Conservation (phyloP, 2,329 filamentous ascomycete species). For the Coniochaeta sp. region DNA sequence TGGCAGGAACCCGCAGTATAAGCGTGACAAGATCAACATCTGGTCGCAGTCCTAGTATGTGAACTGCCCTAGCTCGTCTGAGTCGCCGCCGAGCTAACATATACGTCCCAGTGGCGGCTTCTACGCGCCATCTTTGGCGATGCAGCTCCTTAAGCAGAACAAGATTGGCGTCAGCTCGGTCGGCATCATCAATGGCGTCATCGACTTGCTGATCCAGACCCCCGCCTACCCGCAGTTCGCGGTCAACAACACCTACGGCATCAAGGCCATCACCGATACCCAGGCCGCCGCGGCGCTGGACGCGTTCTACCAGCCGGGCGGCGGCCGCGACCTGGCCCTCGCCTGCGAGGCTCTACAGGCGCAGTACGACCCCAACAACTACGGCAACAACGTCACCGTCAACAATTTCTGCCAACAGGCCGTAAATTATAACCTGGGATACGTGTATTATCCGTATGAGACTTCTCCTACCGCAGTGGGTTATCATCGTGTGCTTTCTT, state of each 20-base stretch:
- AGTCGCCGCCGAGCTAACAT: background rate
- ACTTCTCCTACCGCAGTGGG: constrained; percentile 6
- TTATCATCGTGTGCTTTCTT: background rate
- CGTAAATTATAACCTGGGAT: constrained; percentile 2
- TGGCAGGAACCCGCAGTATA: constrained; percentile 39
- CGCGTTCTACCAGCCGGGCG: constrained; percentile 33
- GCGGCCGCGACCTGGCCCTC: constrained; percentile 41
- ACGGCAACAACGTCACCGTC: constrained; percentile 9
- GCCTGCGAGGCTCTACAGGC: constrained; percentile 33
- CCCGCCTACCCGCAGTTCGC: constrained; percentile 12
- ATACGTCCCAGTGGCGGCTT: constrained; percentile 23
- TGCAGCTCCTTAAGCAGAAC: background rate
- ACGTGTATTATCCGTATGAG: constrained; percentile 7
- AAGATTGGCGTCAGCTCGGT: constrained; percentile 3
- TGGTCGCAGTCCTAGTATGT: constrained; percentile 24
- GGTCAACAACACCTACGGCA: constrained; percentile 39
- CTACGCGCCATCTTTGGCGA: constrained; percentile 32
- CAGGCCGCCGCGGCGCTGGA: constrained; percentile 36
- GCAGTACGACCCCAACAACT: constrained; percentile 6
- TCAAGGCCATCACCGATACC: constrained; percentile 40
- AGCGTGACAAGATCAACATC: constrained; percentile 30
- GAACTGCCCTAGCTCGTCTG: background rate
- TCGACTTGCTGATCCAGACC: constrained; percentile 16
- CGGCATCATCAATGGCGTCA: constrained; percentile 18
- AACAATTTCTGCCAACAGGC: constrained; percentile 7